phyloP scores from a whole-genome alignment of 2,329 filamentous ascomycete genomes.

The Elsinoe fawcettii region DNA sequence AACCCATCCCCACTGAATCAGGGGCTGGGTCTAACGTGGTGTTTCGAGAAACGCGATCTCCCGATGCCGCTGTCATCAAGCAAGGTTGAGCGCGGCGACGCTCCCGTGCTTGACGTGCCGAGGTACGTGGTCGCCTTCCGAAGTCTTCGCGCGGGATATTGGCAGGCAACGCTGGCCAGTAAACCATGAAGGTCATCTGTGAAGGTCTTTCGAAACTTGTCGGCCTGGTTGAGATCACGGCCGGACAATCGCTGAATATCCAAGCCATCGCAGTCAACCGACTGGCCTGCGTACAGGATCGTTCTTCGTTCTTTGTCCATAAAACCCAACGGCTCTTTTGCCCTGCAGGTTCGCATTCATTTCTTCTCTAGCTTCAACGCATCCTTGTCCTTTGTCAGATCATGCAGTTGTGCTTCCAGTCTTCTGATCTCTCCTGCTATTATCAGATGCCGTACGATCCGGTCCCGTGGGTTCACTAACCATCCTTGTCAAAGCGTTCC shows the following conservation, averaged over 20 bases:
- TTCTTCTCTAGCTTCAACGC: background rate
- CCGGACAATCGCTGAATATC: background rate
- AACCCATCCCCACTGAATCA: background rate
- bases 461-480: slow-evolving; percentile 31
- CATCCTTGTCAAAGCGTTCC: slow-evolving; percentile 50
- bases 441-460: background rate
- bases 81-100: background rate
- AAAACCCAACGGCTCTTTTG: background rate
- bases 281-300: no score
- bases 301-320: background rate
- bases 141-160: background rate
- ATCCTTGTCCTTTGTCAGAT: slow-evolving; percentile 11
- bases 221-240: background rate
- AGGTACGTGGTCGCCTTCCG: background rate
- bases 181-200: background rate
- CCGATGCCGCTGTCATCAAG: background rate
- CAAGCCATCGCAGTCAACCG: no score
- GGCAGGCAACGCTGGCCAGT: background rate
- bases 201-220: background rate
- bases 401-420: slow-evolving; percentile 12
- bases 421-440: background rate
- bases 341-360: background rate
- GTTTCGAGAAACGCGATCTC: background rate
- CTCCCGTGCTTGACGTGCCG: background rate
- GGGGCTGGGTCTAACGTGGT: background rate